Evolutionary conservation across 2,329 filamentous ascomycete genomes (phyloP).

Genomic region (Aphanocladium album): DNA sequence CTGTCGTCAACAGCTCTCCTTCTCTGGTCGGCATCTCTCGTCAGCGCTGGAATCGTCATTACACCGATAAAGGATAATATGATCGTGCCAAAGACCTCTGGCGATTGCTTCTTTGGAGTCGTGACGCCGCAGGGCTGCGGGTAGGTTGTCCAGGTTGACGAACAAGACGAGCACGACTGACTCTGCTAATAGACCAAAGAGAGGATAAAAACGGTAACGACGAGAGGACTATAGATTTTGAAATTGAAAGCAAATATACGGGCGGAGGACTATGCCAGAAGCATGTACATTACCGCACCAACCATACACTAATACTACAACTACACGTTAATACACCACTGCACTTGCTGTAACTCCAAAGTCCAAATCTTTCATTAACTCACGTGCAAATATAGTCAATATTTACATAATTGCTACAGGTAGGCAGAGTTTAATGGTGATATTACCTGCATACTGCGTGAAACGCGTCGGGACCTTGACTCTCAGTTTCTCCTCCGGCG

Average conservation of each 20-base stretch:
- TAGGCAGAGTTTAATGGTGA: too few species aligned
- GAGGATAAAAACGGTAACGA: background rate
- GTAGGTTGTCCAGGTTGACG: constrained; percentile 36
- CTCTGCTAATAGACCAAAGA: background rate
- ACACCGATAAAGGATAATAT: constrained; percentile 48
- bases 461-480: too few species aligned
- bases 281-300: background rate
- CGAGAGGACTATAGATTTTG: too few species aligned
- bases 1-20: constrained; percentile 28
- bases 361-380: too few species aligned
- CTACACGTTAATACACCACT: background rate
- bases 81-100: constrained; percentile 41
- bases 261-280: background rate
- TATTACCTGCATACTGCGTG: too few species aligned
- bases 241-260: background rate
- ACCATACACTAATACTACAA: background rate
- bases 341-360: too few species aligned
- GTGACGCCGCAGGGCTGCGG: constrained; percentile 53
- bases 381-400: too few species aligned
- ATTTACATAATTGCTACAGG: too few species aligned
- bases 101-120: constrained; percentile 53
- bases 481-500: too few species aligned
- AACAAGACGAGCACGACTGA: constrained; percentile 17
- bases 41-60: constrained; percentile 50
- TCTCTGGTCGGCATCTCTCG: constrained; percentile 41